Conservation (phyloP, 2,329 filamentous ascomycete species). For the Aspergillus ruber region DNA sequence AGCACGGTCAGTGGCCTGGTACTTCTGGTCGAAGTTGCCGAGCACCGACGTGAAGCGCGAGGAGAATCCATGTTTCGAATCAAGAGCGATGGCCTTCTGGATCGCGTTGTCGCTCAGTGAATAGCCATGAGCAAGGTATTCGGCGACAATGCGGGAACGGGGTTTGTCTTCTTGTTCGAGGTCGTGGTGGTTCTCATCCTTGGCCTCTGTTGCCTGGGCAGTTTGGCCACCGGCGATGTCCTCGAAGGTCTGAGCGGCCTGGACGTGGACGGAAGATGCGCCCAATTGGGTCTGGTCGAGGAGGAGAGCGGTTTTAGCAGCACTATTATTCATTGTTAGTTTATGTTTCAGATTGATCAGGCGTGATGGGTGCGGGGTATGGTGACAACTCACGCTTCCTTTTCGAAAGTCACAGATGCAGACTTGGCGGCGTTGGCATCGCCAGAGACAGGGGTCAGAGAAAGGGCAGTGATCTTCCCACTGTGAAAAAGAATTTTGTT, state of each 20-base stretch:
- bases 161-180: conserved; percentile 97
- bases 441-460: conserved; percentile 58
- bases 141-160: conserved; percentile 82
- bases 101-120: conserved; percentile 70
- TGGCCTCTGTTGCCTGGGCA: conserved; percentile 47
- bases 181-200: conserved; percentile 55
- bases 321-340: conserved; percentile 33
- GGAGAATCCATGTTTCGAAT: conserved; percentile 82
- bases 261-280: conserved; percentile 67
- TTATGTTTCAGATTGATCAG: conserved; percentile 4
- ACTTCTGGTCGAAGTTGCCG: conserved; percentile 71
- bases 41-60: conserved; percentile 71
- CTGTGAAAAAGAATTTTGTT: conserved; percentile 44
- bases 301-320: conserved; percentile 91
- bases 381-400: conserved; percentile 59
- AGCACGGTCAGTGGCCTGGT: conserved; percentile 81
- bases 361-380: conserved; percentile 7
- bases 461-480: conserved; percentile 83
- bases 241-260: conserved; percentile 61
- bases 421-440: conserved; percentile 61
- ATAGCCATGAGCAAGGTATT: conserved; percentile 96
- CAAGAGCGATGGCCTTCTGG: conserved; percentile 76
- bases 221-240: conserved; percentile 56
- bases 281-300: conserved; percentile 96
- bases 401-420: conserved; percentile 93